Base-by-base conservation (phyloP, 768 basidiomycete genomes). In the Boletus sp. region DNA sequence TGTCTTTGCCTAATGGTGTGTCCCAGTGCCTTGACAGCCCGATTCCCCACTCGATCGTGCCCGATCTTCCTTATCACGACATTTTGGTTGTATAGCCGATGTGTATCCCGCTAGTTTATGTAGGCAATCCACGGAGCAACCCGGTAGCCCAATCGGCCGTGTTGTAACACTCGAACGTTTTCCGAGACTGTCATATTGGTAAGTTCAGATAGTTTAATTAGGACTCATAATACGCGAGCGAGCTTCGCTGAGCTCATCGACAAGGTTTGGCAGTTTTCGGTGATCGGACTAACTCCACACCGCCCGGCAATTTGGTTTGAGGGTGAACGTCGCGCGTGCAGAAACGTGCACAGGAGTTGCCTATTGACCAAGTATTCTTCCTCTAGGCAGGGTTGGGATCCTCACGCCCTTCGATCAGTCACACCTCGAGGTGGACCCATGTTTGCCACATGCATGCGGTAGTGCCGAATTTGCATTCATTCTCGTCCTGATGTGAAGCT, bases 371-470 rank as follows among this genome's bases (percentile, higher is more conserved):
- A 44, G 50, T 56, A 49, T 43, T 50, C 33, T 54, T 53, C 35
- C 41, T 56, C 32, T 46, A 8, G 56, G 52, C 62, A 62, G 57
- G 58, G 53, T 42, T 69, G 67, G 42, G 64, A 70, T 69, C 64
- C 67, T 69, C 66, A 61, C 39, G 44, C 53, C 47, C 58, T 70
- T 54, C 2, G 50, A 70, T 70, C 70, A 67, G 59, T 72, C 70
- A 69, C 68, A 47, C 67, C 69, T 70, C 69, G 67, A 70, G 68
- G 68, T 59, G 59, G 64, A 62, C 50, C 64, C 68, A 60, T 72
- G 69, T 61, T 58, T 56, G 53, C 66, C 70, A 70, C 70, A 66
- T 66, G 69, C 59, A 60, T 51, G 46, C 58, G 45, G 29, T 34
- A 55, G 60, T 63, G 30, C 69, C 68, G 59, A 63, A 65, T 67